phyloP scores from a whole-genome alignment of 441 rosid species.

The Monsonia emarginata region DNA sequence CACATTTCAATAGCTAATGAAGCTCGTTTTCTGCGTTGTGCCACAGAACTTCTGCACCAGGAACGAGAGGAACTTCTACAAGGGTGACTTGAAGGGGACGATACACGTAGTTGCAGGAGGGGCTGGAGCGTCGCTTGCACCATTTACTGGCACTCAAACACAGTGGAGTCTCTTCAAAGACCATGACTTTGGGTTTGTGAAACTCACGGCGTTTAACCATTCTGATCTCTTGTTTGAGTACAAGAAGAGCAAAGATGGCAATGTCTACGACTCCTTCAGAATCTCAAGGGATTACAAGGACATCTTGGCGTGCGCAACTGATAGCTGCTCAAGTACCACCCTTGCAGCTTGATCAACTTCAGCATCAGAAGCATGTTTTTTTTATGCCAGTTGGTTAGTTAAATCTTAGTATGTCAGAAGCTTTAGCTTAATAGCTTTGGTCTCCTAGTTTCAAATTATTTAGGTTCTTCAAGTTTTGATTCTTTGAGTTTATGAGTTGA shows the following conservation, averaged over 20 bases:
- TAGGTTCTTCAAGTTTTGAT: too few relatives aligned
- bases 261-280: constrained; percentile 66
- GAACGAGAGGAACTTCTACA: constrained; percentile 37
- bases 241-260: constrained; percentile 64
- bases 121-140: constrained; percentile 57
- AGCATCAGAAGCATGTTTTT: too few relatives aligned
- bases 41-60: constrained; percentile 61
- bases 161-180: constrained; percentile 75
- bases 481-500: too few relatives aligned
- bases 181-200: constrained; percentile 63
- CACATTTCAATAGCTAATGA: too few relatives aligned
- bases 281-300: constrained; percentile 74
- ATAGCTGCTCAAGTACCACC: constrained; percentile 32
- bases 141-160: constrained; percentile 35
- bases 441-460: too few relatives aligned
- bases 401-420: too few relatives aligned
- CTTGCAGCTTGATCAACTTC: background rate
- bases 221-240: constrained; percentile 71
- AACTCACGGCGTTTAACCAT: constrained; percentile 65
- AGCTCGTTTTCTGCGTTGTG: background rate
- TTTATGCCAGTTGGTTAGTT: too few relatives aligned
- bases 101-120: constrained; percentile 87
- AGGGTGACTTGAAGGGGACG: constrained; percentile 61
- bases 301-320: constrained; percentile 64
- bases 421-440: too few relatives aligned